phyloP scores from a whole-genome alignment of 768 basidiomycete species.

The Macrocybe gigantea region DNA sequence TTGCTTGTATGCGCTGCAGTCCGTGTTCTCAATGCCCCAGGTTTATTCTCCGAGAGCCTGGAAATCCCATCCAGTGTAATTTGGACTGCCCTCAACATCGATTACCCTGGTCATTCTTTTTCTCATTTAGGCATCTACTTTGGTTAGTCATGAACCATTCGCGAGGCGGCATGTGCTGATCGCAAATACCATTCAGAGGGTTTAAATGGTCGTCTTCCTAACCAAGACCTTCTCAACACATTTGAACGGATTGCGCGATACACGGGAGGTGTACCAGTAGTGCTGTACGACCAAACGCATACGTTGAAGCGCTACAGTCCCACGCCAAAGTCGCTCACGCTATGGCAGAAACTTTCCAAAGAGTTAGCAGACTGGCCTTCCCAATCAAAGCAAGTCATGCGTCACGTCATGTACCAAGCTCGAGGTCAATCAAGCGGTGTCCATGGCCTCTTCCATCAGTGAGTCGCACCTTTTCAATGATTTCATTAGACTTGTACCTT shows the following conservation, averaged over 20 bases:
- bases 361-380: not conserved
- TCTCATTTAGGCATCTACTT: slow-evolving; percentile 93
- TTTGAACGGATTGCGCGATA: slow-evolving; percentile 65
- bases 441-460: slow-evolving; percentile 90
- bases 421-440: slow-evolving; percentile 80
- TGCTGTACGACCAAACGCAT: slow-evolving; percentile 76
- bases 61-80: slow-evolving; percentile 76
- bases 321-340: too few species aligned
- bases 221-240: slow-evolving; percentile 91
- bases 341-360: too few species aligned
- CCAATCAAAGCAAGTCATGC: slow-evolving; percentile 60
- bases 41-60: slow-evolving; percentile 59
- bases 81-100: slow-evolving; percentile 92
- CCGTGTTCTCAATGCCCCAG: slow-evolving; percentile 27
- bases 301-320: slow-evolving; percentile 30
- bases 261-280: slow-evolving; percentile 70
- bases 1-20: not conserved
- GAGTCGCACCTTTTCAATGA: slow-evolving; percentile 13
- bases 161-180: not conserved
- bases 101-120: slow-evolving; percentile 96
- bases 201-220: slow-evolving; percentile 89
- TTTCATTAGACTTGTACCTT: slow-evolving; percentile 1
- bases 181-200: slow-evolving; percentile 57
- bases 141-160: slow-evolving; percentile 42
- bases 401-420: slow-evolving; percentile 70